These are phyloP conservation scores for Corinectria fuckeliana DNA, from an alignment of 2,329 filamentous ascomycete genomes.

Conservation along the genomic window DNA sequence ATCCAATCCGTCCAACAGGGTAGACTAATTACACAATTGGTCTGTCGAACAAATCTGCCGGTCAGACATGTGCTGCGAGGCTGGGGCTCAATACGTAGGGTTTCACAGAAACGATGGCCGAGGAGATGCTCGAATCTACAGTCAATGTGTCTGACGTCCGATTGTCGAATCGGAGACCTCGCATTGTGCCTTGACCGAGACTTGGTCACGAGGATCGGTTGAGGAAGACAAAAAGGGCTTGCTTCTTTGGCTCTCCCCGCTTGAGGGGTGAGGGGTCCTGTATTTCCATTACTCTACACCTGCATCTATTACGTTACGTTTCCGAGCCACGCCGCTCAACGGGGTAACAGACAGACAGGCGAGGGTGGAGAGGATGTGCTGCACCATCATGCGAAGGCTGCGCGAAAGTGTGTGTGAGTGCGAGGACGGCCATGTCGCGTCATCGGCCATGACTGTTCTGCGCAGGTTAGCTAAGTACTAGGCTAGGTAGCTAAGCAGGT, in stretches of 20 bases:
- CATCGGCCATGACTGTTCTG: not conserved
- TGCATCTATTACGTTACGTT: constrained; percentile 41
- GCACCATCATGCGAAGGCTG: not conserved
- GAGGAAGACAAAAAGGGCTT: constrained; percentile 22
- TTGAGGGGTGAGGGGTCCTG: constrained; percentile 14
- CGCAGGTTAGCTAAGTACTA: not conserved
- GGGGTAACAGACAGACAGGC: not conserved
- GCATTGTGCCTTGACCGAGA: constrained; percentile 19
- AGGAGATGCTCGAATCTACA: constrained; percentile 18
- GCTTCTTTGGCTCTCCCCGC: constrained; percentile 19
- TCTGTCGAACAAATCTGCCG: not conserved
- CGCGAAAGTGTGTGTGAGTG: constrained; percentile 1
- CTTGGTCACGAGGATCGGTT: constrained; percentile 30
- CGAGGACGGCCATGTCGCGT: constrained; percentile 7
- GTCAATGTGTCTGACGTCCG: constrained; percentile 25
- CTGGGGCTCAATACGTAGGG: not conserved
- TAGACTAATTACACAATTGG: not conserved
- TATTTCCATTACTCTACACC: constrained; percentile 37
- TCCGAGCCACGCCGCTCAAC: constrained; percentile 12
- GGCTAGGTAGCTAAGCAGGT: no score
- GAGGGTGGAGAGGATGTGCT: not conserved
- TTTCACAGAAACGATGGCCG: not conserved
- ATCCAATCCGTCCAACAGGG: not conserved
- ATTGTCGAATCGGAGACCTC: constrained; percentile 33
- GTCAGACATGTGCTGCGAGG: not conserved